Evolutionary conservation across 164 flowering plant species (phyloP), one percentile per base, ranked within the genome.

Genomic region (Brasenia schreberi): DNA sequence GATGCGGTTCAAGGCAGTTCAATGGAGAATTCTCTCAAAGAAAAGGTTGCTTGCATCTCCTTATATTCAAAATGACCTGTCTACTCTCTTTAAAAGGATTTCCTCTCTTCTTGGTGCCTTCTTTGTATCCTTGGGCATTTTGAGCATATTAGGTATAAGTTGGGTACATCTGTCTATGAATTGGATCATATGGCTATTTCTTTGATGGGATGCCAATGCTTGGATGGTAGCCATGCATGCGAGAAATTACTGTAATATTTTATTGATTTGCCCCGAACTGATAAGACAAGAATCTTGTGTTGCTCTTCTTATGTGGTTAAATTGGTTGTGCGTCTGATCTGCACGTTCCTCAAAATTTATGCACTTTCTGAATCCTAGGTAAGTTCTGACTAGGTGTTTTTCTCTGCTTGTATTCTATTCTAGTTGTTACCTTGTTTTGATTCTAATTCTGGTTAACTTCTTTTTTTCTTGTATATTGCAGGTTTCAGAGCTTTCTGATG

Each of bases 1-100:
- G 67, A 74, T 64, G 73, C 43, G 19, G 69, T 45, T 45, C 53
- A 45, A 1, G 7, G 7, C 12, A 12, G 2, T 45, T 7, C 53
- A 45, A 45, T 12, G 7, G 53, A 45, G 53, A 45, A 45, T 45
- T 4, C 53, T 45, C 53, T 7, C 12, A 4, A 1, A 7, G 53
- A 4, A 45, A 45, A 45, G 53, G 53, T 23, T 45, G 53, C 53
- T 45, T 12, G 5, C 12, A 7, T 45, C 1, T n/a, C n/a, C n/a
- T 23, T 23, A 23, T 23, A 23, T 2, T 23, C 27, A 23, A 23
- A 23, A 23, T 23, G 27, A 23, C 27, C 27, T 23, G 2, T 23
- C 27, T 23, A 23, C 27, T 23, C 27, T 23, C 27, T 23, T 23
- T 23, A 23, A 23, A 23, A 23, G 0, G 27, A 23, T 23, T 23